Percentiles rank a stretch among this genome's conserved stretches.
These are phyloP conservation scores for Bryopsis sp. DNA, from an alignment of 139 green algal species.

Conservation along the genomic window DNA sequence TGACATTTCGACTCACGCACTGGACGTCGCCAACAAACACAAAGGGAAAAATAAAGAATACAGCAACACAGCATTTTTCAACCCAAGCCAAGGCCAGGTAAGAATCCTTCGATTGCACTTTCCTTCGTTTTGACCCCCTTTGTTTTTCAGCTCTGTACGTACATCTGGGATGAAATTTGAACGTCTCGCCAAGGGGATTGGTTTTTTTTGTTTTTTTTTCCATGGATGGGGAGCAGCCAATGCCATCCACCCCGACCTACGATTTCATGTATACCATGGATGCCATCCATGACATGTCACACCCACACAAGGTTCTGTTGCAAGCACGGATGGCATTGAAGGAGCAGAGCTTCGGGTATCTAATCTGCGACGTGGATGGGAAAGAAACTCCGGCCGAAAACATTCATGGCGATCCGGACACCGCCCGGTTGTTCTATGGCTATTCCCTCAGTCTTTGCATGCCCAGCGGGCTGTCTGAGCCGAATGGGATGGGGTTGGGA, in stretches of 20 bases:
- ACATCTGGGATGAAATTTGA: no score
- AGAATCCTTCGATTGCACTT: no score
- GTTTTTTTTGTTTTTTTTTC: no score
- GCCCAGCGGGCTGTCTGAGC: conserved; percentile 13
- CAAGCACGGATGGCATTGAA: conserved; percentile 18
- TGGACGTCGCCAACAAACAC: conserved; percentile 5
- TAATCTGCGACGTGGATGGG: conserved; percentile 21
- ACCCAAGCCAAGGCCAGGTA: no score
- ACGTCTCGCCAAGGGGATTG: no score
- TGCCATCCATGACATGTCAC: conserved; percentile 24
- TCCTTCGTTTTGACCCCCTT: no score
- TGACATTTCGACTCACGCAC: conserved; percentile 5
- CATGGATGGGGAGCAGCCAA: background rate
- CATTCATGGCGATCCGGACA: background rate
- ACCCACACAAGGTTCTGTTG: conserved; percentile 13
- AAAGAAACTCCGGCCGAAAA: background rate
- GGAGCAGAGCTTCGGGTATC: conserved; percentile 6
- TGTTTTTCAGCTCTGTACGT: no score
- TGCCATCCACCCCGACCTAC: conserved; percentile 8
- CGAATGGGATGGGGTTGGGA: conserved; percentile 9
- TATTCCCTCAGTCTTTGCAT: conserved; percentile 14
- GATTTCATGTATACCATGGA: conserved; percentile 25
- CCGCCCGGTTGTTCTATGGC: conserved; percentile 13
- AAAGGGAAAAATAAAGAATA: background rate
- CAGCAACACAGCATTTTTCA: conserved; percentile 15